Evolutionary conservation across 1,284 basidiomycete genomes (phyloP).

Genomic region (Dichomitus squalens): DNA sequence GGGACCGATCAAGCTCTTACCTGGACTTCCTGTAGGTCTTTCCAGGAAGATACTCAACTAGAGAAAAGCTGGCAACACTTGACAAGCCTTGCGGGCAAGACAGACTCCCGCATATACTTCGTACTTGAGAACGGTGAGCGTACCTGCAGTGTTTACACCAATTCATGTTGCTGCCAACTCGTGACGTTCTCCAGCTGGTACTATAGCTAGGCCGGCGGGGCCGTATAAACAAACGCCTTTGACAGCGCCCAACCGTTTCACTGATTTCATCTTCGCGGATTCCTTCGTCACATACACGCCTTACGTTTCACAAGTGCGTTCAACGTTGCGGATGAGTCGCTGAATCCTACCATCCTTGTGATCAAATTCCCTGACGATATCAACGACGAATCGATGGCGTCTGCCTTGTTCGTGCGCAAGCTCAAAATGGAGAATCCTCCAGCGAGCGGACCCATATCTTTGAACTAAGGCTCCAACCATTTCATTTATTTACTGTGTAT

Average conservation of each 20-base stretch:
- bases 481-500: no score
- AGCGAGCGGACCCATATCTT: no score
- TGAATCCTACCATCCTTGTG: no score
- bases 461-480: no score
- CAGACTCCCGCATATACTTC: slow-evolving; percentile 77
- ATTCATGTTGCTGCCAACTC: background rate
- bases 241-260: slow-evolving; percentile 49
- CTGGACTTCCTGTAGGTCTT: no score
- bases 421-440: no score
- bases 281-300: slow-evolving; percentile 90
- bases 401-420: no score
- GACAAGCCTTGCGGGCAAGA: slow-evolving; percentile 43
- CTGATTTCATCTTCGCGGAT: slow-evolving; percentile 94
- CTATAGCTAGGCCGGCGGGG: slow-evolving; percentile 74
- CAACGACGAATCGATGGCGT: slow-evolving; percentile 41
- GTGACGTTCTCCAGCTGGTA: slow-evolving; percentile 62
- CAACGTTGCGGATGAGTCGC: slow-evolving; percentile 60
- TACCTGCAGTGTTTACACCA: background rate
- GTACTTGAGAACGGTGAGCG: slow-evolving; percentile 87
- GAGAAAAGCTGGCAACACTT: slow-evolving; percentile 77
- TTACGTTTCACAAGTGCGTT: slow-evolving; percentile 78
- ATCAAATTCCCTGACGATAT: background rate
- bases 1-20: no score
- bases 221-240: no score
- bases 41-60: no score